phyloP scores from a whole-genome alignment of 768 basidiomycete species.

The Tylopilus subfusipes region DNA sequence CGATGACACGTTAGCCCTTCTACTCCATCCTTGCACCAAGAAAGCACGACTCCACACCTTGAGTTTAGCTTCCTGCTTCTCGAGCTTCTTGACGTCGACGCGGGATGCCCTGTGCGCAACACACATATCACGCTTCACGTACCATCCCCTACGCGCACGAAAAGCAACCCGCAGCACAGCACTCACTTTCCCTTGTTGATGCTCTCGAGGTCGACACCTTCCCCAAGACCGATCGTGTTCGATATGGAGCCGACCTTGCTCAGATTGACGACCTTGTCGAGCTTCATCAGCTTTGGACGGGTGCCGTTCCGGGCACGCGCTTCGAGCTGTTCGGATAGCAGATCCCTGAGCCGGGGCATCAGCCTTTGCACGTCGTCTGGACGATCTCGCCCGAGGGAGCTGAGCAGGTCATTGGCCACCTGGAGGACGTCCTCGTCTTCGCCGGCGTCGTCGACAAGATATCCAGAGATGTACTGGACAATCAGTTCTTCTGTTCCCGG shows the following conservation, averaged over 20 bases:
- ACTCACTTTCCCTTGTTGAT: slow-evolving; percentile 91
- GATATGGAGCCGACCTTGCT: slow-evolving; percentile 75
- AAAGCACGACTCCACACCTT: slow-evolving; percentile 43
- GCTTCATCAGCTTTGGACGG: slow-evolving; percentile 67
- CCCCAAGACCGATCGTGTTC: slow-evolving; percentile 71
- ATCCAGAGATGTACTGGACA: slow-evolving; percentile 83
- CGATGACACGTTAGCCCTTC: background rate
- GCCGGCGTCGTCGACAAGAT: slow-evolving; percentile 83
- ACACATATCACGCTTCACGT: background rate
- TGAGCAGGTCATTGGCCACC: slow-evolving; percentile 67
- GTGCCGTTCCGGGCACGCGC: slow-evolving; percentile 53
- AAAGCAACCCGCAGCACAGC: slow-evolving; percentile 13
- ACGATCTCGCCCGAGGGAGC: slow-evolving; percentile 67
- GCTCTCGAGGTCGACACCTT: slow-evolving; percentile 86
- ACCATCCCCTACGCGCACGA: slow-evolving; percentile 1
- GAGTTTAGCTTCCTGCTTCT: slow-evolving; percentile 96
- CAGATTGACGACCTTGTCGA: slow-evolving; percentile 88
- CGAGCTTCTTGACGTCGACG: slow-evolving; percentile 92
- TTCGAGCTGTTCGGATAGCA: slow-evolving; percentile 63
- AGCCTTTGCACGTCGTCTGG: slow-evolving; percentile 59
- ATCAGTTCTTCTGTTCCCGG: slow-evolving; percentile 83
- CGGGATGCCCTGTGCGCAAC: slow-evolving; percentile 65
- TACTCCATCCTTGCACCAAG: background rate
- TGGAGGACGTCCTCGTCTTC: slow-evolving; percentile 87
- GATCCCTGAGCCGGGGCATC: slow-evolving; percentile 58